Evolutionary conservation across 1,284 basidiomycete species (phyloP).

Genomic region (Papiliotrema terrestris): DNA sequence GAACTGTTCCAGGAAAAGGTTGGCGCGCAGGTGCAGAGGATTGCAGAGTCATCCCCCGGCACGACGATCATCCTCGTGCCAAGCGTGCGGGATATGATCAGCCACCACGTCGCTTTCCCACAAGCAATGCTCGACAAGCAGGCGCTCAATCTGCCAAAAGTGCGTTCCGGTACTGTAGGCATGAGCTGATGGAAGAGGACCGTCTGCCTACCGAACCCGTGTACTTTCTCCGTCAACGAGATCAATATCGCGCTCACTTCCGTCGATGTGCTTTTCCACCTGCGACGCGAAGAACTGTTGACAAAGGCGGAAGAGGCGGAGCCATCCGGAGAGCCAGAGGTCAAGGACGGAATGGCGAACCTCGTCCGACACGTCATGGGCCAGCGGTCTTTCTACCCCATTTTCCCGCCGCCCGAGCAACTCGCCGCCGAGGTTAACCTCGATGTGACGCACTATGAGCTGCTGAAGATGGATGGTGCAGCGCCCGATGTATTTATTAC

Average conservation of each 20-base stretch:
- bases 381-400: constrained; percentile 91
- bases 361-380: constrained; percentile 75
- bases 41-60: constrained; percentile 62
- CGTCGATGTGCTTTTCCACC: constrained; percentile 82
- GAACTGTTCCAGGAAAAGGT: constrained; percentile 71
- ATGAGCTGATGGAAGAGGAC: constrained; percentile 58
- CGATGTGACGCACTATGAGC: constrained; percentile 67
- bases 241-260: constrained; percentile 73
- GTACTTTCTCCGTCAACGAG: constrained; percentile 78
- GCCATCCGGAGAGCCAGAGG: constrained; percentile 41
- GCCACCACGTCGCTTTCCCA: constrained; percentile 77
- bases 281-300: constrained; percentile 78
- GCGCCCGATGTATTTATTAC: constrained; percentile 79
- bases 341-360: constrained; percentile 71
- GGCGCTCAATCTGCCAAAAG: constrained; percentile 49
- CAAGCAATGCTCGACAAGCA: constrained; percentile 66
- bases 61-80: constrained; percentile 76
- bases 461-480: constrained; percentile 47
- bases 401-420: constrained; percentile 80
- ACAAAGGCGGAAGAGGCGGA: constrained; percentile 67
- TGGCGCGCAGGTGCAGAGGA: constrained; percentile 57
- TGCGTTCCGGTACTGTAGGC: constrained; percentile 17
- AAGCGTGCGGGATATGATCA: constrained; percentile 74
- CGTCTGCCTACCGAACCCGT: constrained; percentile 79
- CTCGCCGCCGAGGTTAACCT: constrained; percentile 76